Percentiles rank a stretch among this genome's conserved stretches.
Conservation (phyloP, 2,329 filamentous ascomycete species). For the Nemania sp. region DNA sequence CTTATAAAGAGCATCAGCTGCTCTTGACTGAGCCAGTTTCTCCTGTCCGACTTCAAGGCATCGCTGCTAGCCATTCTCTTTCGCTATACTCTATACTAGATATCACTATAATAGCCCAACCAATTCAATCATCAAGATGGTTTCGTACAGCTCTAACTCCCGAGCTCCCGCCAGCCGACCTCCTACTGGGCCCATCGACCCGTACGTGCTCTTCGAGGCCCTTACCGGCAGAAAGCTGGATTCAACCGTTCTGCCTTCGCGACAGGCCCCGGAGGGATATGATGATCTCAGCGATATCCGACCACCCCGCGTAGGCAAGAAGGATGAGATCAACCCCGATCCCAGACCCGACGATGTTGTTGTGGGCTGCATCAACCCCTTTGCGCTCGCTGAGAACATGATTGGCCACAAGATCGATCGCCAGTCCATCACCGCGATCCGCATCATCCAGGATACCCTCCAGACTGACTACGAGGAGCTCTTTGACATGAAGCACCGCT, state of each 20-base stretch:
- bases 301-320: constrained; percentile 25
- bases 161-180: constrained; percentile 21
- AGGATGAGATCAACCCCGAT: constrained; percentile 40
- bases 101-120: background rate
- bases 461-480: constrained; percentile 53
- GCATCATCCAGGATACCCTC: constrained; percentile 46
- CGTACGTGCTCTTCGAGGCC: constrained; percentile 44
- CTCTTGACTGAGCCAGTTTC: background rate
- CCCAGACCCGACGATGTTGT: constrained; percentile 44
- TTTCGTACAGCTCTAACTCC: constrained; percentile 25
- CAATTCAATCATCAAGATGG: constrained; percentile 27
- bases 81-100: background rate
- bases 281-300: constrained; percentile 41
- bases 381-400: constrained; percentile 49
- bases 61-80: background rate
- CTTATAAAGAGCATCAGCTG: constrained; percentile 12
- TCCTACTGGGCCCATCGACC: constrained; percentile 36
- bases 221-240: constrained; percentile 42
- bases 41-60: constrained; percentile 1
- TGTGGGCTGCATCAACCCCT: constrained; percentile 49
- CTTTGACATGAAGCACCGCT: constrained; percentile 49
- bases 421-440: constrained; percentile 39
- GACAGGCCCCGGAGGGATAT: constrained; percentile 39
- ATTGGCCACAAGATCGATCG: constrained; percentile 47
- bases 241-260: constrained; percentile 22